Evolutionary conservation across 2,329 filamentous ascomycete species (phyloP).

Genomic region (Penicillium sp.): DNA sequence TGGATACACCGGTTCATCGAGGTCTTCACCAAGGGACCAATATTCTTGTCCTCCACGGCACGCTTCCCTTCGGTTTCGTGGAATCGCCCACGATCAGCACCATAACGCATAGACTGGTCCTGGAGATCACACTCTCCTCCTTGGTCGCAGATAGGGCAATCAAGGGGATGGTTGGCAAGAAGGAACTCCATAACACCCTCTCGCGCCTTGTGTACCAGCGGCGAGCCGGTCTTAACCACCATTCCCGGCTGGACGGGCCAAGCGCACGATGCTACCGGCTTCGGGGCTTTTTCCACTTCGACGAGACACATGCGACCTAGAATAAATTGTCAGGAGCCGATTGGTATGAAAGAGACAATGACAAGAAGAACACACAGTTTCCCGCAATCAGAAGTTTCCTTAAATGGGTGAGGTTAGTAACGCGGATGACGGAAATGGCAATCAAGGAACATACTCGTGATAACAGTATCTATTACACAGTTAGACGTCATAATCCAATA

Average conservation of each 20-base stretch:
- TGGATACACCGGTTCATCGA: conserved; percentile 99
- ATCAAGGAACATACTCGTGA: conserved; percentile 66
- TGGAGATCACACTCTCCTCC: conserved; percentile 98
- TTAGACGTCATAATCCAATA: conserved; percentile 28
- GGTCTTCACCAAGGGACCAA: conserved; percentile 95
- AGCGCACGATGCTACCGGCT: conserved; percentile 95
- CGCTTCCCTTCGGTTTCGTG: conserved; percentile 94
- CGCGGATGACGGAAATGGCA: conserved; percentile 4
- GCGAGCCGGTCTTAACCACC: conserved; percentile 98
- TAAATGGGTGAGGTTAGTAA: conserved; percentile 25
- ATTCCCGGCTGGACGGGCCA: conserved; percentile 98
- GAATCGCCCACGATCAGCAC: conserved; percentile 90
- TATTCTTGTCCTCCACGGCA: conserved; percentile 98
- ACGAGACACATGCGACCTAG: conserved; percentile 88
- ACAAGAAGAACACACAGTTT: conserved; percentile 59
- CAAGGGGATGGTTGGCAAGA: conserved; percentile 89
- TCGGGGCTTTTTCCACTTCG: conserved; percentile 92
- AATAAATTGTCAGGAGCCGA: not conserved
- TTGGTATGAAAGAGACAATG: not conserved
- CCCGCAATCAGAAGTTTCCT: conserved; percentile 98
- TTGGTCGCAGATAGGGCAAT: conserved; percentile 97
- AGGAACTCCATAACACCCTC: conserved; percentile 99
- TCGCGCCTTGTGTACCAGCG: conserved; percentile 91
- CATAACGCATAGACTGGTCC: conserved; percentile 99
- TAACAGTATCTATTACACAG: conserved; percentile 75